These are phyloP conservation scores for Cymodocea nodosa DNA, from an alignment of 116 monocot genomes.

Conservation along the genomic window DNA sequence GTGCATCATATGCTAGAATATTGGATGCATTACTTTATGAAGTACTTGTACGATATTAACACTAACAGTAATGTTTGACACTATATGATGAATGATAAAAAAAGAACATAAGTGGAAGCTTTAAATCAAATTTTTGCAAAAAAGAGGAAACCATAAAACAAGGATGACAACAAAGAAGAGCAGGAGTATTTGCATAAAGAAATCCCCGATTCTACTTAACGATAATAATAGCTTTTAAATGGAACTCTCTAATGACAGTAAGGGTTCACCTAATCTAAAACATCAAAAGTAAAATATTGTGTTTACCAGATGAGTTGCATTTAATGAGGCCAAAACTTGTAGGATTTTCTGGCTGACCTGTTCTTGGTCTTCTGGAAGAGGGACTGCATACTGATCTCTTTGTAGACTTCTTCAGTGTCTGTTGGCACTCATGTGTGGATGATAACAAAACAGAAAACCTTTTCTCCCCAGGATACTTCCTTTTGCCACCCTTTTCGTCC, in stretches of 20 bases:
- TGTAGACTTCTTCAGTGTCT: background rate
- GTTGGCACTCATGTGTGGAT: constrained; percentile 1
- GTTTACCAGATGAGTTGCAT: constrained; percentile 21
- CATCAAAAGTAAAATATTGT: background rate
- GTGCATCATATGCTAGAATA: too few species aligned
- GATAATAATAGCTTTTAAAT: background rate
- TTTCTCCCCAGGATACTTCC: background rate
- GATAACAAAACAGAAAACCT: background rate
- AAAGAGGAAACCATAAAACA: too few species aligned
- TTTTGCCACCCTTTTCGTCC: background rate
- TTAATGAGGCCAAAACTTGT: constrained; percentile 4
- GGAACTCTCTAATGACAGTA: background rate
- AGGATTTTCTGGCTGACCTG: constrained; percentile 4
- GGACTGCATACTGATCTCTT: background rate
- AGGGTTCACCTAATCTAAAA: background rate
- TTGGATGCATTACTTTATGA: too few species aligned
- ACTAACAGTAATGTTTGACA: too few species aligned
- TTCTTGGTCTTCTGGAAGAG: constrained; percentile 5
- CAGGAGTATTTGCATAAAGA: too few species aligned
- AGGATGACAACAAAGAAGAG: too few species aligned
- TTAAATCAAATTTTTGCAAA: too few species aligned
- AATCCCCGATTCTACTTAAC: too few species aligned
- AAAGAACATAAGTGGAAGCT: too few species aligned
- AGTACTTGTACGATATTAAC: too few species aligned
- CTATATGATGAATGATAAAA: too few species aligned